phyloP scores from a whole-genome alignment of 768 basidiomycete genomes.

The Amanita rubescens region DNA sequence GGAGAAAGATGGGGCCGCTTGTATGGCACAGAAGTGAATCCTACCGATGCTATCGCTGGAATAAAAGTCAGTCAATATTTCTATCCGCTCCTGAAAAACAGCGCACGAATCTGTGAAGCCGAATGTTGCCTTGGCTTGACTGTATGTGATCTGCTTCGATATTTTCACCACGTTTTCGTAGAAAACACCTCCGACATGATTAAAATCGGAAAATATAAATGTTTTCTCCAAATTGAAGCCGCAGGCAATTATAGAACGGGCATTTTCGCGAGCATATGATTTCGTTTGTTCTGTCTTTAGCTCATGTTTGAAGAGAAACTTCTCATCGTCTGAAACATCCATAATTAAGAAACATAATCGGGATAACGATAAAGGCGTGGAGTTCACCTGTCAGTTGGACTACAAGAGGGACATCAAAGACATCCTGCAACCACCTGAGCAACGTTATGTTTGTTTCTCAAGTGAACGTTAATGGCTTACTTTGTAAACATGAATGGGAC shows the following conservation, averaged over 20 bases:
- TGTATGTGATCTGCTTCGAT: slow-evolving; percentile 87
- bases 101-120: slow-evolving; percentile 94
- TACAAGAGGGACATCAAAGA: slow-evolving; percentile 91
- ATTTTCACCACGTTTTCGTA: slow-evolving; percentile 93
- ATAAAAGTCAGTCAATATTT: neutral
- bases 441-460: neutral
- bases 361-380: neutral
- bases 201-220: slow-evolving; percentile 93
- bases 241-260: slow-evolving; percentile 94
- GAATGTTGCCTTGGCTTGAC: slow-evolving; percentile 91
- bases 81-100: neutral
- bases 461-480: slow-evolving; percentile 35
- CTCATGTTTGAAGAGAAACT: slow-evolving; percentile 96
- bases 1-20: slow-evolving; percentile 94
- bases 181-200: slow-evolving; percentile 86
- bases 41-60: slow-evolving; percentile 95
- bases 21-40: slow-evolving; percentile 91
- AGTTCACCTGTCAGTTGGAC: slow-evolving; percentile 83
- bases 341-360: neutral
- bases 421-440: slow-evolving; percentile 89
- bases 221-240: slow-evolving; percentile 90
- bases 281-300: slow-evolving; percentile 86
- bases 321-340: slow-evolving; percentile 97
- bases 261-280: slow-evolving; percentile 75
- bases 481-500: slow-evolving; percentile 97